Conservation (phyloP, 768 basidiomycete species). For the Tylopilus subfusipes region DNA sequence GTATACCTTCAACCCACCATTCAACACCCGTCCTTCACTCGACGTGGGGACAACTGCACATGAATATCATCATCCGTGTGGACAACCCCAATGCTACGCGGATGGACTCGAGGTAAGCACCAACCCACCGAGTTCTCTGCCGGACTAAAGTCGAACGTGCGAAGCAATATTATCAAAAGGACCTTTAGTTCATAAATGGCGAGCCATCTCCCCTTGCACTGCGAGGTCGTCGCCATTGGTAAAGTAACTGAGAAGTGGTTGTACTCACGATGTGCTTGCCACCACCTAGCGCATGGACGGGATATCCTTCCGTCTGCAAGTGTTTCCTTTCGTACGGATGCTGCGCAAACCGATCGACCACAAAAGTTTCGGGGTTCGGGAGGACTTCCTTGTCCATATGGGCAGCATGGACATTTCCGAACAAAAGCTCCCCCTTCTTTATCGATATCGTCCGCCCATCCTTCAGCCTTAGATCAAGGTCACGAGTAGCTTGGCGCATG, state of each 20-base stretch:
- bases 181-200: conserved; percentile 19
- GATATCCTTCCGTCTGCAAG: conserved; percentile 6
- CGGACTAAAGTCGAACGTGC: conserved; percentile 9
- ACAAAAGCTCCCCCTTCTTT: conserved; percentile 15
- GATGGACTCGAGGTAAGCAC: conserved; percentile 6
- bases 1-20: no score
- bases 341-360: conserved; percentile 19
- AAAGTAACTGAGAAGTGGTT: no score
- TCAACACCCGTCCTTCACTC: neutral
- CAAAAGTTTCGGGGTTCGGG: conserved; percentile 10
- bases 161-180: conserved; percentile 11
- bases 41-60: conserved; percentile 5
- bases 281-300: conserved; percentile 11
- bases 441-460: conserved; percentile 4
- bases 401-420: conserved; percentile 11
- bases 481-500: conserved; percentile 6
- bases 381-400: conserved; percentile 17
- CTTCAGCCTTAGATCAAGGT: conserved; percentile 16
- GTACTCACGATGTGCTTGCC: conserved; percentile 17
- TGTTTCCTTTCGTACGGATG: conserved; percentile 8
- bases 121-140: neutral
- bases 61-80: conserved; percentile 19
- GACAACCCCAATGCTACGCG: conserved; percentile 3
- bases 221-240: no score
- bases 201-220: conserved; percentile 25